Base-by-base conservation (phyloP, 352 stramenopile genomes). In the Pythium biforme region DNA sequence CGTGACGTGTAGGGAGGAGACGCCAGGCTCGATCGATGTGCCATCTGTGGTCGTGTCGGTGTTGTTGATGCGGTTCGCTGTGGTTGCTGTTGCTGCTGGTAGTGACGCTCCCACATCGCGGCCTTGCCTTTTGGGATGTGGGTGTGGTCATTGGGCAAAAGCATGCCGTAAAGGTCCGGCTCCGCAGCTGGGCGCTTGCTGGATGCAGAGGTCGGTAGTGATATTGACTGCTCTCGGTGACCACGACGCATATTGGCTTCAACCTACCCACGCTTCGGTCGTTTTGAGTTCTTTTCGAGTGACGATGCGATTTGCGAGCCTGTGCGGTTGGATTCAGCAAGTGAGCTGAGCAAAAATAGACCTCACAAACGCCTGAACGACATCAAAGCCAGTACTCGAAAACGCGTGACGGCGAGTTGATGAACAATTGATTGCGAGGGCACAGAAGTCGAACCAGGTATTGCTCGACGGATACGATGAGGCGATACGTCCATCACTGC, bases 131-230 rank as follows among this genome's bases (percentile, higher is more conserved):
- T 75, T 2, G 46, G 20, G 17, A 75, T 45, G 3, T 65, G 73
- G 0, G 59, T 39, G 23, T 79, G 69, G 12, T 68, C 68, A 41
- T 71, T 76, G 12, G 76, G 66, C 46, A 83, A 39, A 14, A 84
- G 71, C 14, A 85, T 55, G 31, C 75, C 62, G 27, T 68, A 73
- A 22, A 74, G 64, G 43, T 79, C 70, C 8, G 56, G 40, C 49
- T 47, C 26, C 27, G 52, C 8, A 4, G 7, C 14, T 62, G 11
- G 1, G 11, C 22, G 33, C 22, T 11, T 27, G 19, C 22, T 34
- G 2, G 33, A 25, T 17, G n/a, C 39, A 19, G 25, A 33, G 0
- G 26, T 40, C 11, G 50, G 34, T 33, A 40, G 14, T 22, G 46
- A 31, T 23, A 46, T 15, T 14, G 41, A 22, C 26, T 25, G 51